Base-by-base conservation (phyloP, 257 asterid genomes). In the Jacaranda copaia region DNA sequence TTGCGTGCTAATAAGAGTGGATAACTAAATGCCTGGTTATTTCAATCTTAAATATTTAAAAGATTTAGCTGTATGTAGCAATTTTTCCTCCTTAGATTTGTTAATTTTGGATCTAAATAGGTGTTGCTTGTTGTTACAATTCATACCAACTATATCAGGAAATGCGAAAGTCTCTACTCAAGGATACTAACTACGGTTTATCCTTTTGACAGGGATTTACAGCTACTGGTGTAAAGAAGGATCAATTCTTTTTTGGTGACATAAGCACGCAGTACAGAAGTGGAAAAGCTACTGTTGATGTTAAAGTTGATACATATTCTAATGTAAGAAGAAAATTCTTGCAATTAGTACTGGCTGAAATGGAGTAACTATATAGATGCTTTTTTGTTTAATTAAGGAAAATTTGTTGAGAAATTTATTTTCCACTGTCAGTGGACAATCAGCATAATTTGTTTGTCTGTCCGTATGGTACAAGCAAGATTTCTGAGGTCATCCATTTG, bases 251-350 rank as follows among this genome's bases (percentile, higher is more conserved):
- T 84, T 81, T 90, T 58, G 96, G 95, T 83, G 97, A 91, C 75
- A 79, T 93, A 76, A 84, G 86, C 77, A 87, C 95, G 12, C 96
- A 87, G 81, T 88, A 84, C 86, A 90, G 77, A 72, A 85, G 89
- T 68, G 96, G 87, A 73, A 93, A 74, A 77, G 80, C 97, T 55
- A 81, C 84, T 9, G 91, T 93, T 61, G 92, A 93, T 87, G 85
- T 93, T 73, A 93, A 86, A 86, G 92, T 91, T 72, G 96, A 93
- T 82, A 91, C 98, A 19, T 88, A 86, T 77, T 89, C 96, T 25
- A 91, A 83, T 80, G 98, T 93, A 85, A 84, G 96, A 70, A 68
- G 38, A 72, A 60, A 36, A 3, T 64, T 39, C 61, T 57, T 68
- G 57, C 53, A 51, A 39, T 62, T 74, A 16, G 8, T 45, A 53